These are phyloP conservation scores for Thielaviopsis populi DNA, from an alignment of 2,329 filamentous ascomycete genomes.

Conservation along the genomic window DNA sequence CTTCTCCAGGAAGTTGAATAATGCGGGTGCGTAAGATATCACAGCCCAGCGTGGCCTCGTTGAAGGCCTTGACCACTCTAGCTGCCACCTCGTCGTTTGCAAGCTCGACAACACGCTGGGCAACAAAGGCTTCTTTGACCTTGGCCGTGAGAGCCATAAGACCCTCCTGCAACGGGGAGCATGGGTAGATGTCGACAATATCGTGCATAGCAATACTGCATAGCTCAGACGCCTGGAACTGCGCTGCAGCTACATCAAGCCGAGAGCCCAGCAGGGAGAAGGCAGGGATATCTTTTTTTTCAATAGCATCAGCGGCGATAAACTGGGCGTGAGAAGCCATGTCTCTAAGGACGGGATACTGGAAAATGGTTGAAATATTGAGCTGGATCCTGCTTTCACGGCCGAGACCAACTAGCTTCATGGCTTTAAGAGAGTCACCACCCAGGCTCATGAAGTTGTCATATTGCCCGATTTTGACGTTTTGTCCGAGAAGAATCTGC, in stretches of 20 bases:
- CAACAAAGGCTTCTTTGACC: constrained; percentile 37
- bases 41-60: constrained; percentile 26
- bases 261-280: constrained; percentile 28
- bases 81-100: constrained; percentile 24
- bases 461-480: constrained; percentile 24
- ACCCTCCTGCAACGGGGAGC: constrained; percentile 39
- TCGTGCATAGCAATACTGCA: constrained; percentile 25
- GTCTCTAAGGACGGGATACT: constrained; percentile 29
- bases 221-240: constrained; percentile 27
- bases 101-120: constrained; percentile 33
- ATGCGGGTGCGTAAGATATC: constrained; percentile 36
- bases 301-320: constrained; percentile 18
- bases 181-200: constrained; percentile 39
- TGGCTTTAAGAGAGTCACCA: constrained; percentile 37
- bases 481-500: constrained; percentile 26
- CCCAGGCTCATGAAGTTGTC: constrained; percentile 35
- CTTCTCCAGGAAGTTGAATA: constrained; percentile 30
- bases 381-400: constrained; percentile 27
- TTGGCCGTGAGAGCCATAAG: constrained; percentile 39
- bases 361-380: constrained; percentile 33
- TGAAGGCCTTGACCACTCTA: constrained; percentile 29
- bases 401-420: constrained; percentile 34
- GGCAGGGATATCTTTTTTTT: constrained; percentile 21
- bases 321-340: constrained; percentile 27
- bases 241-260: constrained; percentile 24